Conservation (phyloP, 2,329 filamentous ascomycete species). For the Ophiostoma sp. region DNA sequence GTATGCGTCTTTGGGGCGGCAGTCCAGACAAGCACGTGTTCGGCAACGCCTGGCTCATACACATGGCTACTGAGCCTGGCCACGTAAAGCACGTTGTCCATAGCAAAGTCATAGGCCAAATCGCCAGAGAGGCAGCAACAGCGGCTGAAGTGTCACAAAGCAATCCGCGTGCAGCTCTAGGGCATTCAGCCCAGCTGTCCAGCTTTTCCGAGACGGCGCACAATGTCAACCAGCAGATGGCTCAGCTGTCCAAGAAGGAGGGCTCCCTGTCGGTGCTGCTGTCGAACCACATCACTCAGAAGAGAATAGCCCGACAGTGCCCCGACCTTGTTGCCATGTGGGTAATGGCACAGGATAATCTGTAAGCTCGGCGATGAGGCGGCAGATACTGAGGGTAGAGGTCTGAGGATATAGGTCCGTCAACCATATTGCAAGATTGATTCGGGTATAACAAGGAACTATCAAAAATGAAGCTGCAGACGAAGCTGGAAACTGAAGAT, state of each 20-base stretch:
- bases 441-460: neutral
- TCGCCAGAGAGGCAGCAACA: constrained; percentile 15
- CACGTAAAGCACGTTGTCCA: constrained; percentile 23
- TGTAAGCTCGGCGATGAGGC: constrained; percentile 8
- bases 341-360: constrained; percentile 27
- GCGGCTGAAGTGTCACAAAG: neutral
- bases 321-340: constrained; percentile 29
- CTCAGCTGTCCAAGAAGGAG: constrained; percentile 15
- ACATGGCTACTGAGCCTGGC: constrained; percentile 25
- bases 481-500: neutral
- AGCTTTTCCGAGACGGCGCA: constrained; percentile 15
- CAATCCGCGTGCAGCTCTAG: neutral
- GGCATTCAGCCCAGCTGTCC: neutral
- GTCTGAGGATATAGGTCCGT: neutral
- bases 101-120: constrained; percentile 19
- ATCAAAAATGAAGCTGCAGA: neutral
- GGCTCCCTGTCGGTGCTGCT: constrained; percentile 25
- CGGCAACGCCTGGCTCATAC: constrained; percentile 27
- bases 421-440: neutral
- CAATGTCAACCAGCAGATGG: constrained; percentile 25
- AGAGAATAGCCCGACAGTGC: constrained; percentile 28
- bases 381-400: neutral
- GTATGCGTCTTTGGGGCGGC: constrained; percentile 26
- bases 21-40: constrained; percentile 25
- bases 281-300: constrained; percentile 28